Evolutionary conservation across 2,329 filamentous ascomycete species (phyloP).

Genomic region (Ilyonectria sp.): DNA sequence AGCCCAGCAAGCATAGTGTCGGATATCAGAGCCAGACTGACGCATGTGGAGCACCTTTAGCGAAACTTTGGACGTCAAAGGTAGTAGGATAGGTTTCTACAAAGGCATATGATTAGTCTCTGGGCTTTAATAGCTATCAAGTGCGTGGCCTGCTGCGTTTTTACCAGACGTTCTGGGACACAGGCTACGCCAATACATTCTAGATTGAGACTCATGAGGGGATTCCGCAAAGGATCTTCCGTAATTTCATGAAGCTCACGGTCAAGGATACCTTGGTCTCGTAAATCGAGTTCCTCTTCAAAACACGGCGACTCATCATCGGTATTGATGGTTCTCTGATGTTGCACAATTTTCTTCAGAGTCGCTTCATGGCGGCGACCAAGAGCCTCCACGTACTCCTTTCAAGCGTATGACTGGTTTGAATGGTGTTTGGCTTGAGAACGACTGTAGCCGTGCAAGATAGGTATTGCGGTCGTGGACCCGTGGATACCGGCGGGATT

Average conservation of each 20-base stretch:
- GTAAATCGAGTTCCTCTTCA: constrained; percentile 7
- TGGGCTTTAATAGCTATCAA: not conserved
- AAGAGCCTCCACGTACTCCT: too few species aligned
- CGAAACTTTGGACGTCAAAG: constrained; percentile 6
- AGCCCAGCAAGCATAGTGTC: not conserved
- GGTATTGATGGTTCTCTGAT: constrained; percentile 7
- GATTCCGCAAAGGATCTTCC: constrained; percentile 2
- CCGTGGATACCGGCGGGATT: too few species aligned
- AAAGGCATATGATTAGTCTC: not conserved
- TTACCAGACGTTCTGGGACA: constrained; percentile 2
- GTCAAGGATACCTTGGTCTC: constrained; percentile 3
- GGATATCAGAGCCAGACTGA: not conserved
- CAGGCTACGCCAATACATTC: constrained; percentile 26
- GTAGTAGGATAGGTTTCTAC: constrained; percentile 3
- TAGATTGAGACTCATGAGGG: constrained; percentile 1
- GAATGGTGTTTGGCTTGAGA: too few species aligned
- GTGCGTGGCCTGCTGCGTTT: not conserved
- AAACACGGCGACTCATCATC: not conserved
- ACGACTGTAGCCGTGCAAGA: too few species aligned
- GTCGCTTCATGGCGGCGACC: constrained; percentile 11
- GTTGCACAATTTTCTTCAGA: constrained; percentile 12
- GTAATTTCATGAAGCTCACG: not conserved
- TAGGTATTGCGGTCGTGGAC: too few species aligned
- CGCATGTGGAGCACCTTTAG: constrained; percentile 21
- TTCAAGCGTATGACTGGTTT: too few species aligned